These are phyloP conservation scores for Porpolomopsis calyptriformis DNA, from an alignment of 768 basidiomycete species.

Conservation along the genomic window DNA sequence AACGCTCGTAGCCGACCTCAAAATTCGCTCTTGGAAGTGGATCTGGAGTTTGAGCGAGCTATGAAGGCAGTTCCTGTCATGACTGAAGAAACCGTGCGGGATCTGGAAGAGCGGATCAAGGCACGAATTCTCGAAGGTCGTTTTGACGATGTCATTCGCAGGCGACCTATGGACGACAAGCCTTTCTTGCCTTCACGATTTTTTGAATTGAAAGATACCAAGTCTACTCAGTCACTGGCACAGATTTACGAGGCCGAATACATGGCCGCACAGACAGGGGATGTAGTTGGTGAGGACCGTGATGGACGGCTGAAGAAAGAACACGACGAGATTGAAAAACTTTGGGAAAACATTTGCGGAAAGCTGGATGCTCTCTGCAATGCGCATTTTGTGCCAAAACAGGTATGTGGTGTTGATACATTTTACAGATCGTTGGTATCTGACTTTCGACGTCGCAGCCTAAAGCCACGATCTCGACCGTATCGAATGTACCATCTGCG, in stretches of 20 bases:
- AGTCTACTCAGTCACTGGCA: constrained; percentile 81
- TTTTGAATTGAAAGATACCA: constrained; percentile 81
- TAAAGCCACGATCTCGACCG: constrained; percentile 74
- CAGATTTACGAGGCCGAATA: constrained; percentile 96
- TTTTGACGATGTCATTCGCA: constrained; percentile 90
- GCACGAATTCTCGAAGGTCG: constrained; percentile 71
- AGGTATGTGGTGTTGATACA: constrained; percentile 40
- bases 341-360: constrained; percentile 78
- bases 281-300: constrained; percentile 53
- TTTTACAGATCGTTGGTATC: background rate
- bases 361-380: constrained; percentile 94
- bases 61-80: constrained; percentile 80
- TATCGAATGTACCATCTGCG: constrained; percentile 73
- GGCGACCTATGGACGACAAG: constrained; percentile 65
- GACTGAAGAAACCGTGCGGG: constrained; percentile 76
- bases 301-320: constrained; percentile 84
- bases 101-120: constrained; percentile 86
- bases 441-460: constrained; percentile 40
- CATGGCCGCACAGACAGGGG: constrained; percentile 51
- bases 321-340: constrained; percentile 72
- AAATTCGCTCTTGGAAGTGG: constrained; percentile 86
- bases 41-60: constrained; percentile 88
- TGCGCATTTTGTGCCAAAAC: constrained; percentile 90
- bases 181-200: constrained; percentile 86
- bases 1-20: constrained; percentile 72